A percentile compares a stretch with the other conserved stretches of the same genome.
phyloP scores from a whole-genome alignment of 768 basidiomycete genomes.

The Amanita inopinata region DNA sequence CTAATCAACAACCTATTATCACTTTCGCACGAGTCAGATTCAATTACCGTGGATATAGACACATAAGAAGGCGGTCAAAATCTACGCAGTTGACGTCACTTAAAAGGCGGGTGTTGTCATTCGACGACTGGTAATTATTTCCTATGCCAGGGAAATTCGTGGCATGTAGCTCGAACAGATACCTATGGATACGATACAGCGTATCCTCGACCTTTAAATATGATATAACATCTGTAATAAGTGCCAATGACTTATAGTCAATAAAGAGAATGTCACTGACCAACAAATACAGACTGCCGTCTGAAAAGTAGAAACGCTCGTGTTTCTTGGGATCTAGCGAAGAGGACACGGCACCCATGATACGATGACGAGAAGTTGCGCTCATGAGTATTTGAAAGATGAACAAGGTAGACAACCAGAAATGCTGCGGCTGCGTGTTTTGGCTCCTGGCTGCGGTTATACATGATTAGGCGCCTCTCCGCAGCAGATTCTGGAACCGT shows the following conservation, averaged over 20 bases:
- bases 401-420: too few relatives aligned
- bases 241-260: too few relatives aligned
- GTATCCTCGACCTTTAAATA: slow-evolving; percentile 1
- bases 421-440: too few relatives aligned
- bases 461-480: too few relatives aligned
- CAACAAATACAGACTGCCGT: not conserved
- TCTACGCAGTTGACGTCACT: not conserved
- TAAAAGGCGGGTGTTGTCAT: not conserved
- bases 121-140: not conserved
- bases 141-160: not conserved
- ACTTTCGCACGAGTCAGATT: too few relatives aligned
- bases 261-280: not conserved
- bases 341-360: too few relatives aligned
- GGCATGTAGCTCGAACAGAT: slow-evolving; percentile 1
- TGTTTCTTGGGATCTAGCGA: too few relatives aligned
- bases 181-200: slow-evolving; percentile 2
- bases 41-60: not conserved
- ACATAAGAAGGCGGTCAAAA: not conserved
- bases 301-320: slow-evolving; percentile 4
- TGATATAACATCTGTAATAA: not conserved
- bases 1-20: not conserved
- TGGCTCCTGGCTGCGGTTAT: too few relatives aligned
- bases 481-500: too few relatives aligned
- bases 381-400: too few relatives aligned
- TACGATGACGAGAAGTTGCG: too few relatives aligned